Percentiles rank a stretch among this genome's conserved stretches.
Conservation (phyloP, 2,329 filamentous ascomycete species). For the Dothidotthia symphoricarpi region DNA sequence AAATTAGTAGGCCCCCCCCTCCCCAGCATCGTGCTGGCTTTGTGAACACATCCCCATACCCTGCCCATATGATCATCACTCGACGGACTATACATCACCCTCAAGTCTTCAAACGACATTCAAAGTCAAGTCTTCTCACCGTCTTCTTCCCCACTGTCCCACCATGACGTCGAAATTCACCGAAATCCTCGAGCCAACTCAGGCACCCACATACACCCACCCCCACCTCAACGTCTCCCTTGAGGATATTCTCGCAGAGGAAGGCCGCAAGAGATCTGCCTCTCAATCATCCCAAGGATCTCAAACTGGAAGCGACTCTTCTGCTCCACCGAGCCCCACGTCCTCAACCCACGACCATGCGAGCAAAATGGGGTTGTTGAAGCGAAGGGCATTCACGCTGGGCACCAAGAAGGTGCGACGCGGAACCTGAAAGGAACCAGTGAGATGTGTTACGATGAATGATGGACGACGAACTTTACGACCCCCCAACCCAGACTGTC, state of each 20-base stretch:
- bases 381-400: slow-evolving; percentile 29
- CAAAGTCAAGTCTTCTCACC: no score
- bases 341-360: slow-evolving; percentile 25
- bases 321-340: slow-evolving; percentile 17
- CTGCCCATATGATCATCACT: not conserved
- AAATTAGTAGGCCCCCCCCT: slow-evolving; percentile 13
- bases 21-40: no score
- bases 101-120: no score
- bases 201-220: slow-evolving; percentile 36
- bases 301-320: slow-evolving; percentile 27
- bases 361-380: slow-evolving; percentile 25
- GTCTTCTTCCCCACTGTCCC: not conserved
- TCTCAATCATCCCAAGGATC: slow-evolving; percentile 34
- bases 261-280: slow-evolving; percentile 34
- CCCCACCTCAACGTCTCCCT: slow-evolving; percentile 43
- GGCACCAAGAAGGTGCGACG: slow-evolving; percentile 36
- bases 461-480: not conserved
- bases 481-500: slow-evolving; percentile 2
- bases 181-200: slow-evolving; percentile 34
- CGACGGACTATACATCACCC: no score
- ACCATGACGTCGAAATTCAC: slow-evolving; percentile 41
- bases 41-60: no score
- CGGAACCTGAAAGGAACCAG: slow-evolving; percentile 11
- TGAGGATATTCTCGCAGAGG: slow-evolving; percentile 42
- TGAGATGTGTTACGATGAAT: not conserved